Evolutionary conservation across 2,329 filamentous ascomycete species (phyloP), one percentile per base, ranked within the genome.

Genomic region (Sordariomycetes sp.): DNA sequence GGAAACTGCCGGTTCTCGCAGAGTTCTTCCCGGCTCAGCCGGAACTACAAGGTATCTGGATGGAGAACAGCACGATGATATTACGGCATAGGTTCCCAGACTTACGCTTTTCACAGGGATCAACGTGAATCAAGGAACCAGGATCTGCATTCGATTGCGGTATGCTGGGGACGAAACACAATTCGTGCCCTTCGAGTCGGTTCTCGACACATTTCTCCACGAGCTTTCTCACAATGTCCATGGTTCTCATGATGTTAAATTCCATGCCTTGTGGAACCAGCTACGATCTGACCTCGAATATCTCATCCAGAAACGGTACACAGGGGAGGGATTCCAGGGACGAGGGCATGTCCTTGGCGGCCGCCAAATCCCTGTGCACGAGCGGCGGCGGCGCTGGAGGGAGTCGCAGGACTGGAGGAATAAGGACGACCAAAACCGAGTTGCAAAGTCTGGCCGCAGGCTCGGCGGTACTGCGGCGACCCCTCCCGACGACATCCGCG

Each of bases 191-290:
- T 72, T 91, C 58, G 90, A 96, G 65, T 76, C 87, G 62, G 79
- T 96, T 8, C 77, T 90, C 51, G 90, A 96, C 69, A 97, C 92
- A 0, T 87, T 97, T 84, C 81, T 97, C 22, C 92, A 97, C 67
- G 92, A 97, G 75, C 80, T 97, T 2, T 85, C 83, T n/a, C 92
- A 97, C 66, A 96, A 87, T 62, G 80, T 90, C 12, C 84, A 86
- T 68, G 90, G 89, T 0, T 88, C 89, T 1, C 92, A 97, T 68
- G 84, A 96, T 66, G 78, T 76, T 53, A 80, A 86, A 39, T 97
- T 97, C 66, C 84, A 96, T 63, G 84, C 84, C 0, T 74, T 96
- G 5, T 96, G 91, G 89, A 86, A 96, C 63, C 86, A 95, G 66
- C 80, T 96, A 4, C 84, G 92, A 22, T 88, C 92, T 59, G 91